A percentile compares a stretch with the other conserved stretches of the same genome.
These are phyloP conservation scores for Wakefieldia striispora DNA, from an alignment of 768 basidiomycete genomes.

Conservation along the genomic window DNA sequence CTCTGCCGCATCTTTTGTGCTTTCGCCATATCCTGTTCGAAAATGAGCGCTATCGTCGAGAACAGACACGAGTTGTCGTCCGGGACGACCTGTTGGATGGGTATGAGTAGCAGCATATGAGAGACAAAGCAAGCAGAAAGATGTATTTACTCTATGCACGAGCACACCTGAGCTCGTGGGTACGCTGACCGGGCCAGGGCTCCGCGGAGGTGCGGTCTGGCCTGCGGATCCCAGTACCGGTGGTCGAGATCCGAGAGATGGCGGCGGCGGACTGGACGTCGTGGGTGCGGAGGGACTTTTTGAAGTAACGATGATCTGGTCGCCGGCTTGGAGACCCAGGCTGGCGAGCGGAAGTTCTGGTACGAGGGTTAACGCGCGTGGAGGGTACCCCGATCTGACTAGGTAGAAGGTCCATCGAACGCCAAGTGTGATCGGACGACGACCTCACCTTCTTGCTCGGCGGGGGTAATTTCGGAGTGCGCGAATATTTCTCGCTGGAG, in stretches of 20 bases:
- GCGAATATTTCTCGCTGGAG: constrained; percentile 71
- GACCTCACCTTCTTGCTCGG: constrained; percentile 72
- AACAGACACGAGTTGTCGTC: constrained; percentile 98
- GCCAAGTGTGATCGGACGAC: background rate
- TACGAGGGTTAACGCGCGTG: constrained; percentile 63
- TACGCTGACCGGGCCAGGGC: constrained; percentile 54
- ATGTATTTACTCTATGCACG: constrained; percentile 61
- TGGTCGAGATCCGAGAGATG: constrained; percentile 13
- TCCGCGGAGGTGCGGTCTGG: constrained; percentile 13
- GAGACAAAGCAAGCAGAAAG: background rate
- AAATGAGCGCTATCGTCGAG: constrained; percentile 79
- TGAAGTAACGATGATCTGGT: constrained; percentile 80
- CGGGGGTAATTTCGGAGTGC: constrained; percentile 67
- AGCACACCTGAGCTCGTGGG: constrained; percentile 62
- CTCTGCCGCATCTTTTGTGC: constrained; percentile 72
- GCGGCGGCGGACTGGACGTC: constrained; percentile 2
- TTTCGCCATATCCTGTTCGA: constrained; percentile 77
- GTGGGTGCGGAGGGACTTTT: constrained; percentile 22
- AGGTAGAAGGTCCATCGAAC: constrained; percentile 3
- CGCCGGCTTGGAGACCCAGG: constrained; percentile 73
- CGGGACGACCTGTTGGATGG: constrained; percentile 67
- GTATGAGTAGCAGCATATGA: constrained; percentile 7
- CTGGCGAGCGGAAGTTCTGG: constrained; percentile 74
- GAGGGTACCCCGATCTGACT: constrained; percentile 90
- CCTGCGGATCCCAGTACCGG: constrained; percentile 10